phyloP scores from a whole-genome alignment of 2,329 filamentous ascomycete species.

The Leptosphaerulina australis region DNA sequence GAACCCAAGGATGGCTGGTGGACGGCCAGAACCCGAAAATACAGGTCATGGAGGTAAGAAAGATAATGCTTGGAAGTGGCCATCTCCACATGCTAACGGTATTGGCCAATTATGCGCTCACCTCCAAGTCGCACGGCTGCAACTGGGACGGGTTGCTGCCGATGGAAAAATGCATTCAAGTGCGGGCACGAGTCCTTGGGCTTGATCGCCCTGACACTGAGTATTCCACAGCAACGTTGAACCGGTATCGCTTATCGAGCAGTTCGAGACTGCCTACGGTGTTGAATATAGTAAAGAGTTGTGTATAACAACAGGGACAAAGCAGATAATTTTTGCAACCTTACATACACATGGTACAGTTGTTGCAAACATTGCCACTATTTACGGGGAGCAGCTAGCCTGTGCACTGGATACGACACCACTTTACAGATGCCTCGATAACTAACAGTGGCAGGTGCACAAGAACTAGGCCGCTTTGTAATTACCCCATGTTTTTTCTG shows the following conservation, averaged over 20 bases:
- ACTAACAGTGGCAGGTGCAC: too few relatives aligned
- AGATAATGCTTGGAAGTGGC: background rate
- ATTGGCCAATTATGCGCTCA: background rate
- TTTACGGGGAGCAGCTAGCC: too few relatives aligned
- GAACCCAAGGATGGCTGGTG: background rate
- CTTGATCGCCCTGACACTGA: background rate
- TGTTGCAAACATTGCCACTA: too few relatives aligned
- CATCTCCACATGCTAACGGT: background rate
- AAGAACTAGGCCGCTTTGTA: too few relatives aligned
- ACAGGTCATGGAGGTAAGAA: background rate
- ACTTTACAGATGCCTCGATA: too few relatives aligned
- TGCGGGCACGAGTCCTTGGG: background rate
- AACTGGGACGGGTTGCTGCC: background rate
- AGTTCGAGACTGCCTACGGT: conserved; percentile 32
- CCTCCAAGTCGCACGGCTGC: background rate
- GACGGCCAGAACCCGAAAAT: background rate
- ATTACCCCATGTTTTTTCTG: too few relatives aligned
- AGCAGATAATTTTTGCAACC: too few relatives aligned
- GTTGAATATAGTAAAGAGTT: too few relatives aligned
- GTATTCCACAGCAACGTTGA: background rate
- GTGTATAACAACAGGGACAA: too few relatives aligned
- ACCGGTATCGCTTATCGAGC: background rate
- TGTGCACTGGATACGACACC: too few relatives aligned
- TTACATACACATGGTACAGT: too few relatives aligned
- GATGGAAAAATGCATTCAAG: background rate